Evolutionary conservation across 164 flowering plant genomes (phyloP), one percentile per base, ranked within the genome.

Genomic region (Aristolochia fimbriata): DNA sequence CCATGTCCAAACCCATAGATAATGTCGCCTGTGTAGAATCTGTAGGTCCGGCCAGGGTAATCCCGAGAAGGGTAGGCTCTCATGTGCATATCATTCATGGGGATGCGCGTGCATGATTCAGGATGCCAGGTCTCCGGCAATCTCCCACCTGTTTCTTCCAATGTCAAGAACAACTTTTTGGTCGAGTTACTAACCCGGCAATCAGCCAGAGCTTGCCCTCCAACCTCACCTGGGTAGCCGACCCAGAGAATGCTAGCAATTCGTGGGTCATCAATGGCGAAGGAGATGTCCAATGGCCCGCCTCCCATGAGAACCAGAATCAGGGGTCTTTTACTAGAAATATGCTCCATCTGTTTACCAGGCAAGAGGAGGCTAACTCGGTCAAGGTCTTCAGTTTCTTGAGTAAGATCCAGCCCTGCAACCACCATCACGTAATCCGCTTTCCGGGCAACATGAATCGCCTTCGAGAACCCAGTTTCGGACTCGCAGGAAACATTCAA

Each of bases 81-180:
- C 98, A 93, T 89, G 72, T 69, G 73, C 98, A 93, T 93, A 64
- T 89, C 81, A 51, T 67, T 82, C 99, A 93, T 93, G 7, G 94
- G 85, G 14, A 88, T 77, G 20, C 58, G 67, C 53, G 88, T 83
- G 73, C 78, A 90, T 55, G 96, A 78, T 61, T 93, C 92, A 0
- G 92, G 96, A 74, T 93, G 86, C 99, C 99, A 93, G 31, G 99
- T 90, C 74, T 90, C 61, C 3, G 97, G 88, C 27, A 93, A 73
- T 68, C 85, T 79, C 70, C 99, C 99, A 69, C 95, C 96, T 92
- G 80, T 58, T 57, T 55, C 11, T 37, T 49, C 45, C 48, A 33
- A 48, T n/a, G 31, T 56, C 20, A 20, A 60, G 17, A 45, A 62
- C 24, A 50, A 51, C 47, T 60, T 16, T 33, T 21, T 21, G 22